phyloP scores from a whole-genome alignment of 352 stramenopile species.

The Globisporangium nagaii region DNA sequence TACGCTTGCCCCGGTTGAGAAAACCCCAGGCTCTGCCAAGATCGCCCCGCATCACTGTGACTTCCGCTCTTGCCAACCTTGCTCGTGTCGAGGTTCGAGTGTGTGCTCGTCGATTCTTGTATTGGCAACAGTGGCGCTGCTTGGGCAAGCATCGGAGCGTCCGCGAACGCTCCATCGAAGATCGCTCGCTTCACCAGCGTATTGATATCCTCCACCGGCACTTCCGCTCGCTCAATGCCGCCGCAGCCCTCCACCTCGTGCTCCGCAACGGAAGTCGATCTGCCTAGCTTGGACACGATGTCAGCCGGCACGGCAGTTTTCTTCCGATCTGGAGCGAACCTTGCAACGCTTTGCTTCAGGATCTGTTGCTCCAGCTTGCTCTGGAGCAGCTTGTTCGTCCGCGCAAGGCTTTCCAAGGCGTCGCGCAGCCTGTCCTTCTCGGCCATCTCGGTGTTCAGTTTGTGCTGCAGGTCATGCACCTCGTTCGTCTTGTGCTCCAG shows the following conservation, averaged over 20 bases:
- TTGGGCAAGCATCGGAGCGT: background rate
- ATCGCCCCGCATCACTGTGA: background rate
- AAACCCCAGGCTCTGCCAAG: background rate
- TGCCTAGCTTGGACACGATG: background rate
- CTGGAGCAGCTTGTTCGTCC: slow-evolving; percentile 61
- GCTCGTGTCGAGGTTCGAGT: background rate
- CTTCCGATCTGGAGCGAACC: slow-evolving; percentile 20
- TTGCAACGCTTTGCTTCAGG: slow-evolving; percentile 42
- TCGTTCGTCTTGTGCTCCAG: slow-evolving; percentile 48
- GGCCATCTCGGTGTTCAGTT: slow-evolving; percentile 21
- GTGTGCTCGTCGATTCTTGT: background rate
- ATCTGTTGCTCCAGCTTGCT: slow-evolving; percentile 63
- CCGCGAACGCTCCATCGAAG: background rate
- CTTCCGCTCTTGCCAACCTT: background rate
- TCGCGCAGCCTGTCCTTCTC: slow-evolving; percentile 30
- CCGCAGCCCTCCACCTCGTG: background rate
- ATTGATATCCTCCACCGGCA: background rate
- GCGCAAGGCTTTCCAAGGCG: slow-evolving; percentile 40
- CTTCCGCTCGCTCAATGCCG: background rate
- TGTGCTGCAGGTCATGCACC: slow-evolving; percentile 30
- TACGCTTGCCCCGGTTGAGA: background rate
- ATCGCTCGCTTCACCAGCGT: slow-evolving; percentile 2
- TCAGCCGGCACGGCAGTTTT: slow-evolving; percentile 5
- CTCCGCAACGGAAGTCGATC: background rate
- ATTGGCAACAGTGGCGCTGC: background rate